Percentiles rank a stretch among this genome's conserved stretches.
phyloP scores from a whole-genome alignment of 2,329 filamentous ascomycete genomes.

The Clonostachys chloroleuca region DNA sequence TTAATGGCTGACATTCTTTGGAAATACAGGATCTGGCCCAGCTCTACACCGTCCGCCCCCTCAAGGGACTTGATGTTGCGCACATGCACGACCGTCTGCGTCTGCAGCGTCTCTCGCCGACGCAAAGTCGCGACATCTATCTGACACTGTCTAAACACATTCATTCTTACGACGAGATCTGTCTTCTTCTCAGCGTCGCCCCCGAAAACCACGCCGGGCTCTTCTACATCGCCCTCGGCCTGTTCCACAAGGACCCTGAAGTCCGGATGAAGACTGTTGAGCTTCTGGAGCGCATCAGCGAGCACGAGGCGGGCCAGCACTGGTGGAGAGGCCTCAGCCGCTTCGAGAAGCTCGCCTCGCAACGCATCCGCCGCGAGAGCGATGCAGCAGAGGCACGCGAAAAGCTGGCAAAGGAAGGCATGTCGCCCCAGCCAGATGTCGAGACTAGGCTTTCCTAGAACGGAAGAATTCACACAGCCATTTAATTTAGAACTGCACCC shows the following conservation, averaged over 20 bases:
- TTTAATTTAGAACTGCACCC: no score
- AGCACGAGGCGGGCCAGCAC: constrained; percentile 87
- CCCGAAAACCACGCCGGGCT: constrained; percentile 84
- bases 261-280: constrained; percentile 76
- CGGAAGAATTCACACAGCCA: no score
- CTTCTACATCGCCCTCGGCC: constrained; percentile 84
- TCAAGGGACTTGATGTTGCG: constrained; percentile 80
- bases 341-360: constrained; percentile 84
- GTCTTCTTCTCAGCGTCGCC: constrained; percentile 74
- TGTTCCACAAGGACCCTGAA: constrained; percentile 84
- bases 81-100: constrained; percentile 91
- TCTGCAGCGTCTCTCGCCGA: constrained; percentile 70
- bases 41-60: constrained; percentile 59
- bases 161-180: constrained; percentile 79
- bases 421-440: no score
- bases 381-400: neutral
- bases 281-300: constrained; percentile 74
- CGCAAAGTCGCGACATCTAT: constrained; percentile 81
- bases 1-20: neutral
- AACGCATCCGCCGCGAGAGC: constrained; percentile 52
- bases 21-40: constrained; percentile 55
- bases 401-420: no score
- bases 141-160: constrained; percentile 72
- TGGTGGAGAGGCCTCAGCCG: constrained; percentile 86
- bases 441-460: no score